These are phyloP conservation scores for Arthrinium puccinioides DNA, from an alignment of 2,329 filamentous ascomycete genomes.

Conservation along the genomic window DNA sequence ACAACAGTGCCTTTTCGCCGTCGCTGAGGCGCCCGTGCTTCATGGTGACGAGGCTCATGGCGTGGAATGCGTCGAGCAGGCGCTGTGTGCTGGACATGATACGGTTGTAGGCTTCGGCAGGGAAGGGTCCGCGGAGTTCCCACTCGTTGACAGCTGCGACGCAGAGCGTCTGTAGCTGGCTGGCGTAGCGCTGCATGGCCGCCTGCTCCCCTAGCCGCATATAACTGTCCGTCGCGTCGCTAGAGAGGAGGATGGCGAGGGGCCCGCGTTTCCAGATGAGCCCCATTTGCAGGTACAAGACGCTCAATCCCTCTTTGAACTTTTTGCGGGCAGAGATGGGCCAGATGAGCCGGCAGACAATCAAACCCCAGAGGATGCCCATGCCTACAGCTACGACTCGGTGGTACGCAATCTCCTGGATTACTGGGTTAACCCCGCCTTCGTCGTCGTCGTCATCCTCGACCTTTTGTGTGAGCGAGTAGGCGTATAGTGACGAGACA, in stretches of 20 bases:
- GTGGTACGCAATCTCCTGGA: conserved; percentile 81
- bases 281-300: conserved; percentile 92
- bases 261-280: conserved; percentile 95
- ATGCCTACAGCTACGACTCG: conserved; percentile 79
- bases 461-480: conserved; percentile 75
- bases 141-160: conserved; percentile 75
- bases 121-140: conserved; percentile 81
- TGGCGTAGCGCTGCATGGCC: conserved; percentile 73
- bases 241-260: conserved; percentile 63
- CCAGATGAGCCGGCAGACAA: conserved; percentile 86
- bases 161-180: conserved; percentile 67
- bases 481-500: conserved; percentile 87
- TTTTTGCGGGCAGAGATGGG: conserved; percentile 85
- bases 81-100: conserved; percentile 75
- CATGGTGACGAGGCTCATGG: conserved; percentile 87
- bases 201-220: conserved; percentile 85
- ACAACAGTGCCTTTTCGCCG: conserved; percentile 74
- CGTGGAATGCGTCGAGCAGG: conserved; percentile 89
- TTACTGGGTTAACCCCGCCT: conserved; percentile 74
- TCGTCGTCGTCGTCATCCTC: conserved; percentile 82
- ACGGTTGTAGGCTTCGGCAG: conserved; percentile 61
- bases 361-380: conserved; percentile 86
- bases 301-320: conserved; percentile 79
- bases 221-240: conserved; percentile 54
- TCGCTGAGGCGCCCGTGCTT: conserved; percentile 69